Evolutionary conservation across 352 stramenopile genomes (phyloP), one percentile per base, ranked within the genome.

Genomic region (Elongisporangium prolatum): DNA sequence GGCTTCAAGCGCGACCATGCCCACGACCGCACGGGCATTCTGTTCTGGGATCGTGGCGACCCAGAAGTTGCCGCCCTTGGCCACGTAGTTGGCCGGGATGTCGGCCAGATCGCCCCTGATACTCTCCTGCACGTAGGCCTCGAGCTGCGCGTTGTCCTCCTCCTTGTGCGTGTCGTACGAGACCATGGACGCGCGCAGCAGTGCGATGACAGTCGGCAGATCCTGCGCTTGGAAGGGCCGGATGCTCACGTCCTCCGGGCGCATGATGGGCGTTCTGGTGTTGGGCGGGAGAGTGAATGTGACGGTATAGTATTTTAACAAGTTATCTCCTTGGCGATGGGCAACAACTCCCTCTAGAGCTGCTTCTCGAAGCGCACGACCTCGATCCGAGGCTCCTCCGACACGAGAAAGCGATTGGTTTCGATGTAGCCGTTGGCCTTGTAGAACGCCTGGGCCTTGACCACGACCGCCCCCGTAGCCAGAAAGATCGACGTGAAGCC

Each of bases 401-500:
- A 20, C 28, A 65, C 5, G n/a, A 66, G 5, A 22, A 67, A 55
- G 20, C 37, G 17, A 0, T 58, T 57, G 7, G 40, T 65, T 48
- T 67, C 48, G 17, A 2, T 44, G 52, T 65, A 75, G 8, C 68
- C 68, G 24, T 25, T 37, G 10, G 61, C 59, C 11, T 21, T 20
- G 61, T 75, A 73, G 22, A 75, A 71, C 2, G 38, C 58, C 7
- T 58, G 52, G 0, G 59, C 59, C 37, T 60, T 59, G 17, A 53
- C 37, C 62, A 64, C 74, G 3, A 67, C 37, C 61, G 52, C 55
- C 8, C 57, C 62, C 2, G 54, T 72, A 8, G 55, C 69, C 24
- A 80, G 61, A 52, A 65, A 71, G 17, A 84, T 24, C 48, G 59
- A 69, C n/a, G 21, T 4, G 54, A 68, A 55, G 0, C 50, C 28